Evolutionary conservation across 208 protist species (phyloP), one percentile per base, ranked within the genome.

Genomic region (Kentomonas sorsogonicus): DNA sequence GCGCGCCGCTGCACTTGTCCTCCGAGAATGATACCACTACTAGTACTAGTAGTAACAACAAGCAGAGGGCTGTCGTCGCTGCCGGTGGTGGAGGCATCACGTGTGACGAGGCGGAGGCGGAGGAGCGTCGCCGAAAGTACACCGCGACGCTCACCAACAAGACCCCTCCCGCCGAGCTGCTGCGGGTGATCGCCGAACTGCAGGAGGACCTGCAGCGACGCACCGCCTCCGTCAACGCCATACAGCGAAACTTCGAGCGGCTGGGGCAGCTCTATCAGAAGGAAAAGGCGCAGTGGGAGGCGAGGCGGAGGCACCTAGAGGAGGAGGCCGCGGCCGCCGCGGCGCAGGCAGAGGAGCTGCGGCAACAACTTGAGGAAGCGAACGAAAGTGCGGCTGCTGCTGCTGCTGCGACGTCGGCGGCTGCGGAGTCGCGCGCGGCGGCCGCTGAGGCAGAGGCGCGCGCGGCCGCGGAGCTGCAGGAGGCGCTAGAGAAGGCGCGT

Each of bases 171-270:
- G 43, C 56, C 27, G 72, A 84, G 27, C 41, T 92, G 36, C 36
- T 92, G 1, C 45, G 48, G 16, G 61, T 78, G 29, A 58, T 94
- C 20, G 48, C 64, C 40, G 43, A 62, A 55, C 73, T 90, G 54
- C 72, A 84, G 58, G 40, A 18, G 22, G 90, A 92, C 5, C 62
- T 96, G 16, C 60, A 81, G 15, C 54, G 68, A 10, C 74, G 84
- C 25, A 87, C 81, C 1, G 85, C 92, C 47, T 83, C 71, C 60
- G 73, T 96, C n/a, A 93, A 91, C 53, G 77, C 86, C 1, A 86
- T 96, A 60, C 90, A 96, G 63, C 72, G 90, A 1, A 96, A 96
- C 72, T 96, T 96, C 61, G 73, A 83, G 61, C 71, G 83, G 1
- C 70, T 96, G 22, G 85, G 83, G 51, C 65, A 69, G 58, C 81